Percentiles rank a stretch among this genome's conserved stretches.
Evolutionary conservation across 495 filamentous ascomycete genomes (phyloP).

Genomic region (Aspergillus leporis): DNA sequence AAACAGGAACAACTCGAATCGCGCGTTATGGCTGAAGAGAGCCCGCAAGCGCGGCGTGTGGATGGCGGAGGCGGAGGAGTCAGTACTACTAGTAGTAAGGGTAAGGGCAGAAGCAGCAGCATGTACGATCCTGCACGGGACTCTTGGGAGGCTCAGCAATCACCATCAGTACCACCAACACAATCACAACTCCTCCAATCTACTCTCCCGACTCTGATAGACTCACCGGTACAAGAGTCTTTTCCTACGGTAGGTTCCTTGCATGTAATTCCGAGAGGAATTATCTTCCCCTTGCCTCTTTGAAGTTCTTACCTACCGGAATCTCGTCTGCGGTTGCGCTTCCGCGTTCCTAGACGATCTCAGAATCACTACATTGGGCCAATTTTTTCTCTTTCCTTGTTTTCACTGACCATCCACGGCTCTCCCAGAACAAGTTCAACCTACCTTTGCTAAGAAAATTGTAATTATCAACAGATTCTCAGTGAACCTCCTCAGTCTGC

Average conservation of each 20-base stretch:
- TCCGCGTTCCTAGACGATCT: background rate
- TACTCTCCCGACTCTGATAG: slow-evolving; percentile 2
- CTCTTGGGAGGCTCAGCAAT: slow-evolving; percentile 24
- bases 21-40: slow-evolving; percentile 15
- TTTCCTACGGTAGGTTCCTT: slow-evolving; percentile 15
- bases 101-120: slow-evolving; percentile 11
- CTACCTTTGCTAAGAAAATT: slow-evolving; percentile 1
- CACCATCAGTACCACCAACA: slow-evolving; percentile 1
- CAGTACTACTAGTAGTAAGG: background rate
- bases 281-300: background rate
- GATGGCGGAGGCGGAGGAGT: slow-evolving; percentile 9
- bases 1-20: background rate
- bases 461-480: slow-evolving; percentile 13
- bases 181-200: background rate
- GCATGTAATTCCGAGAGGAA: background rate
- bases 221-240: slow-evolving; percentile 3
- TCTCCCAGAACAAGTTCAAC: background rate
- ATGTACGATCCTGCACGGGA: slow-evolving; percentile 50
- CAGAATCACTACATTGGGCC: background rate
- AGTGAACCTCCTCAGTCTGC: background rate
- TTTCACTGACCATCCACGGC: background rate
- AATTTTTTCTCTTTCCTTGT: background rate
- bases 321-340: background rate
- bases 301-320: background rate
- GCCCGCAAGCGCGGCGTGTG: slow-evolving; percentile 8